These are phyloP conservation scores for Bipolaris gigantea DNA, from an alignment of 2,329 filamentous ascomycete species.

Conservation along the genomic window DNA sequence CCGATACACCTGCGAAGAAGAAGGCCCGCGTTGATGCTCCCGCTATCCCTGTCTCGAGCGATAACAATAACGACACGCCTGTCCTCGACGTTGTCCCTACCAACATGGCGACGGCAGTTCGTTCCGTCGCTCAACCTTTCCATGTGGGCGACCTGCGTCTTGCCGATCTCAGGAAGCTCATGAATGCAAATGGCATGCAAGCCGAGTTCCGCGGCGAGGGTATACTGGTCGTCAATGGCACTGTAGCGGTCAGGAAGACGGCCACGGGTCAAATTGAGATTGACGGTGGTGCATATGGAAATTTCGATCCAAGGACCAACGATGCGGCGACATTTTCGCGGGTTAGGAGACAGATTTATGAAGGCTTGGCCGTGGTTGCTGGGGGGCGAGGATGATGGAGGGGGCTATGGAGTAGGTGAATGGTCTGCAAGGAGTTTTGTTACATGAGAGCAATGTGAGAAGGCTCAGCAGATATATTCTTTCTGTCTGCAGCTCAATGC, in stretches of 20 bases:
- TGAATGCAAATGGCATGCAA: constrained; percentile 76
- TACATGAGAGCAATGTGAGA: not conserved
- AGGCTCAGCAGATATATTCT: not conserved
- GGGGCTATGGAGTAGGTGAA: not conserved
- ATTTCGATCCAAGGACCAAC: constrained; percentile 49
- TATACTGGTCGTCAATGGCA: constrained; percentile 83
- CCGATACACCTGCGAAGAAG: constrained; percentile 53
- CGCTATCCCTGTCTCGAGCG: constrained; percentile 51
- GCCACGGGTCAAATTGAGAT: constrained; percentile 85
- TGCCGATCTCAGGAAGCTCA: constrained; percentile 80
- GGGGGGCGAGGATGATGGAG: constrained; percentile 46
- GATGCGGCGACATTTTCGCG: constrained; percentile 74
- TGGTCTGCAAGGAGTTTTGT: not conserved
- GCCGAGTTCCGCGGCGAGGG: constrained; percentile 95
- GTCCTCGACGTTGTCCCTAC: constrained; percentile 62
- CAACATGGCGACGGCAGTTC: constrained; percentile 69
- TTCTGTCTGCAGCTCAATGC: not conserved
- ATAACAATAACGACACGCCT: constrained; percentile 53
- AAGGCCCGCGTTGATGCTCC: constrained; percentile 50
- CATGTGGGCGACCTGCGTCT: constrained; percentile 92
- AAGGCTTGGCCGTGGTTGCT: constrained; percentile 87
- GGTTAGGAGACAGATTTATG: constrained; percentile 89
- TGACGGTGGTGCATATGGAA: constrained; percentile 58
- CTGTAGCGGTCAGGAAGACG: constrained; percentile 85
- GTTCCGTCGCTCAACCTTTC: constrained; percentile 80